Evolutionary conservation across 2,329 filamentous ascomycete genomes (phyloP), one percentile per base, ranked within the genome.

Genomic region (Talaromyces marneffei): DNA sequence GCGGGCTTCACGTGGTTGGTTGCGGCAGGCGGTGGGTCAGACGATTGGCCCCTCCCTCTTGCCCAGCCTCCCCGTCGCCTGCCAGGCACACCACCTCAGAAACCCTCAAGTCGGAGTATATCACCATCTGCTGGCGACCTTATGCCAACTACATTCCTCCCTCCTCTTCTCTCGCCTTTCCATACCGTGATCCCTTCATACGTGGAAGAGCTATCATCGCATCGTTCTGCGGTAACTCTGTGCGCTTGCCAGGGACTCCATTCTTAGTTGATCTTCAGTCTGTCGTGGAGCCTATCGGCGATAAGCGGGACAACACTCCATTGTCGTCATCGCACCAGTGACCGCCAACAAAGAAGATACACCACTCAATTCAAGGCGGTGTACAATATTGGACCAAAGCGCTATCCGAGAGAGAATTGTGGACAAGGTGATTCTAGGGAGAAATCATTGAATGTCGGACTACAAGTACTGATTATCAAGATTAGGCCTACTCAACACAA

Each of bases 1-100:
- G 68, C 65, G 67, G 66, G 67, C 54, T 63, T 70, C 65, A 69
- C 68, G 63, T 71, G 69, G 63, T 61, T 64, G 50, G 52, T 23
- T 53, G 63, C 52, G 63, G 59, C 55, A 54, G 66, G 63, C 27
- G 31, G 44, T 42, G 68, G 64, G 65, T 67, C 69, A 65, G 65
- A 40, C 55, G 55, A 63, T 59, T 56, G 48, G 33, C 27, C 14
- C 33, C 33, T 37, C 10, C 46, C 46, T 18, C 18, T 53, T 37
- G 27, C 59, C 59, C 62, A 62, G 57, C 63, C 59, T 63, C 59
- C 63, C 56, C 57, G 52, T 61, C 61, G 50, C 48, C 59, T 61
- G 62, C 59, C 62, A 63, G 59, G 62, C 35, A 63, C 61, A 48
- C 44, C 48, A 40, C 40, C 31, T 48, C 14, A 16, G 35, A 20